Evolutionary conservation across 2,329 filamentous ascomycete genomes (phyloP).

Genomic region (Fusarium liriodendri): DNA sequence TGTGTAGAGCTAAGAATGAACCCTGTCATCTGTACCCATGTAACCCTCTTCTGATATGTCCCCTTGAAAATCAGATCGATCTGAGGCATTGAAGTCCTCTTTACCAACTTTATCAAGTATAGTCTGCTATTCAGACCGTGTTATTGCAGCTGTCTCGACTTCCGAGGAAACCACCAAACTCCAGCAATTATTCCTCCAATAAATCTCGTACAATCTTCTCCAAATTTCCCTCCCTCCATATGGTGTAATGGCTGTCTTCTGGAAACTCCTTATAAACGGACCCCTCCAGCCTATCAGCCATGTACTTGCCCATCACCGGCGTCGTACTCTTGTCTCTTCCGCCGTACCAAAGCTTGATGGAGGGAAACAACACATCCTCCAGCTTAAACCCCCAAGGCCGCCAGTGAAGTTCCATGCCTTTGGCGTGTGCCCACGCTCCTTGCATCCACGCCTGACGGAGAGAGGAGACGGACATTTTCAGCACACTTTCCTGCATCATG

Average conservation of each 20-base stretch:
- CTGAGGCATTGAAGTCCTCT: too few species aligned
- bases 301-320: background rate
- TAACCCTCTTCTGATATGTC: too few species aligned
- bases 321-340: background rate
- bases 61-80: too few species aligned
- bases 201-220: background rate
- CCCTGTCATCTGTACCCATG: background rate
- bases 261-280: background rate
- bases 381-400: background rate
- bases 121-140: too few species aligned
- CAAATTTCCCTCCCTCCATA: background rate
- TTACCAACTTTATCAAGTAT: too few species aligned
- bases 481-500: background rate
- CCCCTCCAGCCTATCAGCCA: background rate
- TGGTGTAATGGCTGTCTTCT: background rate
- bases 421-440: background rate
- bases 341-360: background rate
- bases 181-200: rapidly evolving
- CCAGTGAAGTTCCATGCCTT: background rate
- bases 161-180: background rate
- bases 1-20: background rate
- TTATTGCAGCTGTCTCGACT: background rate
- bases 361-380: background rate
- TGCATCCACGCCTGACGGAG: background rate
- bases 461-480: background rate